These are phyloP conservation scores for Sporobolomyces pararoseus DNA, from an alignment of 768 basidiomycete species.

Conservation along the genomic window DNA sequence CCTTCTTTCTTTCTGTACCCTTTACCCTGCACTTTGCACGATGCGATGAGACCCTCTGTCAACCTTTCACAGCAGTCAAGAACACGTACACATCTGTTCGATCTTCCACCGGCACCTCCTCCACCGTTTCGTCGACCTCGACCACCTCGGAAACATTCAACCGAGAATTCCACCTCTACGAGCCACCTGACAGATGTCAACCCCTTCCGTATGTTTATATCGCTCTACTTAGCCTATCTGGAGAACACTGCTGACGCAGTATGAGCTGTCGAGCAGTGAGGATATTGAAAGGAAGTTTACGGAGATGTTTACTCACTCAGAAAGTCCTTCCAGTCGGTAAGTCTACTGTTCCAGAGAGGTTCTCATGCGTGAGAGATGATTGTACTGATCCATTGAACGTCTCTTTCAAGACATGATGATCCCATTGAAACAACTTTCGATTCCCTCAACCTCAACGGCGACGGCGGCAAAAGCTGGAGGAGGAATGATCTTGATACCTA, in stretches of 20 bases:
- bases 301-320: constrained; percentile 13
- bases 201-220: background rate
- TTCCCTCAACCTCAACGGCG: background rate
- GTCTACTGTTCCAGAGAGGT: no score
- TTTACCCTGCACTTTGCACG: background rate
- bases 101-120: background rate
- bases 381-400: no score
- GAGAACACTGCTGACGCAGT: background rate
- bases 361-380: no score
- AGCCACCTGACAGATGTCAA: background rate
- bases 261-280: background rate
- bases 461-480: no score
- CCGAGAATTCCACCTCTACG: background rate
- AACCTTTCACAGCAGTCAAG: background rate
- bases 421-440: background rate
- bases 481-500: background rate
- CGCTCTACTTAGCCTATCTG: background rate
- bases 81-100: constrained; percentile 1
- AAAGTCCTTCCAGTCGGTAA: constrained; percentile 4
- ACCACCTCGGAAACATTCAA: background rate
- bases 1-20: no score
- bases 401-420: constrained; percentile 9
- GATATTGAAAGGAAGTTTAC: background rate
- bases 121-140: background rate
- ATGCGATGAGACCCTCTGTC: constrained; percentile 8